Conservation (phyloP, 192 early-diverging fungal species). For the Coemansia sp. region DNA sequence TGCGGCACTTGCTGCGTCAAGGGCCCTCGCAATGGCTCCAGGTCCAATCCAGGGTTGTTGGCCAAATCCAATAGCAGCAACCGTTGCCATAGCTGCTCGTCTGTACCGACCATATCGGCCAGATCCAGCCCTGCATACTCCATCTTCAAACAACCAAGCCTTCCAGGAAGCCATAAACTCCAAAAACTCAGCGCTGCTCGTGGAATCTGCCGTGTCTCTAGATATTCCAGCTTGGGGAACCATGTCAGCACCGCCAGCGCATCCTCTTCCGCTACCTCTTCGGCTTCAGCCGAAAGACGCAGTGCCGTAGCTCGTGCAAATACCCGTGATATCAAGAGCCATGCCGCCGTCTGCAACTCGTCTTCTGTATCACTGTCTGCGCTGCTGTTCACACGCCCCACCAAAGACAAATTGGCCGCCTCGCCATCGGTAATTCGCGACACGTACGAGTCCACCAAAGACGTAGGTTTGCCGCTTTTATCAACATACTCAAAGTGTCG, state of each 20-base stretch:
- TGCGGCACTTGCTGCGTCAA: conserved; percentile 18
- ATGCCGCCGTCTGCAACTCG: conserved; percentile 28
- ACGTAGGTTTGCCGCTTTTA: conserved; percentile 31
- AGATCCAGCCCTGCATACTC: conserved; percentile 40
- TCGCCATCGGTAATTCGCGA: conserved; percentile 40
- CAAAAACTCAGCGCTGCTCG: conserved; percentile 38
- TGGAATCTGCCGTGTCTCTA: conserved; percentile 46
- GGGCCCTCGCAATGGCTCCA: conserved; percentile 15
- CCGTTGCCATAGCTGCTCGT: conserved; percentile 20
- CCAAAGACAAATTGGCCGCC: conserved; percentile 11
- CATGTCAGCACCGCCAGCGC: conserved; percentile 46
- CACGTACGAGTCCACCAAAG: conserved; percentile 39
- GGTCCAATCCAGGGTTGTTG: conserved; percentile 27
- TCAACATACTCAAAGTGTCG: conserved; percentile 44
- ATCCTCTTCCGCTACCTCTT: conserved; percentile 40
- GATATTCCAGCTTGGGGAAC: conserved; percentile 47
- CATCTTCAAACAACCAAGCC: conserved; percentile 22
- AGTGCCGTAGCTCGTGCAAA: conserved; percentile 48
- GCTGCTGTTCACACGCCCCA: conserved; percentile 2
- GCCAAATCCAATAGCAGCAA: conserved; percentile 43
- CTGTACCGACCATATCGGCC: conserved; percentile 6
- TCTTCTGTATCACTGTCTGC: conserved; percentile 10
- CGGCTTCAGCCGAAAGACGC: conserved; percentile 43
- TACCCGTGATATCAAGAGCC: conserved; percentile 37
- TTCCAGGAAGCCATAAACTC: conserved; percentile 25